Percentiles rank a stretch among this genome's conserved stretches.
Conservation (phyloP, 169 alveolate genomes). For the Plasmodium cynomolgi region DNA sequence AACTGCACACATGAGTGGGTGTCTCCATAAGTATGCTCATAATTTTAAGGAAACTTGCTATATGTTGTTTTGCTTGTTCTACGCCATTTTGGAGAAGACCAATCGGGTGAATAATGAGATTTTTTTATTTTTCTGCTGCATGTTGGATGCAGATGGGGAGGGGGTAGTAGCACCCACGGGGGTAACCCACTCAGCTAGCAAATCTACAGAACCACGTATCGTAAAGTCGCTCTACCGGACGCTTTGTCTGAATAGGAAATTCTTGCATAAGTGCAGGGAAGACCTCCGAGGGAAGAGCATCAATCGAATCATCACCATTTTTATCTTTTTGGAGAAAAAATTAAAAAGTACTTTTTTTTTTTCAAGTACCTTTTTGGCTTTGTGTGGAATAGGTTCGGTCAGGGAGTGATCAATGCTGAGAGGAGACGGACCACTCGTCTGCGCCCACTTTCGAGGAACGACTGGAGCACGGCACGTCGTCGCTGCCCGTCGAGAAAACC, state of each 20-base stretch:
- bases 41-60: slow-evolving; percentile 34
- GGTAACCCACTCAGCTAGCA: not conserved
- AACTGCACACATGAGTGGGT: not conserved
- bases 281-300: slow-evolving; percentile 33
- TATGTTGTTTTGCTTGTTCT: slow-evolving; percentile 29
- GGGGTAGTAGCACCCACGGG: not conserved
- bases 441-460: not conserved
- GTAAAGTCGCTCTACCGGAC: not conserved
- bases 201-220: not conserved
- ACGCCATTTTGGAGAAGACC: slow-evolving; percentile 6
- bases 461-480: not conserved
- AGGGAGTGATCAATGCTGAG: not conserved
- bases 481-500: not conserved
- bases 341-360: slow-evolving; percentile 41
- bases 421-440: not conserved
- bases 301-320: slow-evolving; percentile 46
- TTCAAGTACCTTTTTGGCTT: slow-evolving; percentile 39
- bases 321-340: slow-evolving; percentile 42
- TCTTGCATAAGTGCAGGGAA: slow-evolving; percentile 7
- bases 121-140: slow-evolving; percentile 57
- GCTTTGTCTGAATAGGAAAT: slow-evolving; percentile 5
- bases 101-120: slow-evolving; percentile 45
- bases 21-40: not conserved
- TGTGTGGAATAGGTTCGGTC: slow-evolving; percentile 22
- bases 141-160: not conserved